Evolutionary conservation across 495 filamentous ascomycete genomes (phyloP), one percentile per base, ranked within the genome.

Genomic region (Trichocladium uniseriatum): DNA sequence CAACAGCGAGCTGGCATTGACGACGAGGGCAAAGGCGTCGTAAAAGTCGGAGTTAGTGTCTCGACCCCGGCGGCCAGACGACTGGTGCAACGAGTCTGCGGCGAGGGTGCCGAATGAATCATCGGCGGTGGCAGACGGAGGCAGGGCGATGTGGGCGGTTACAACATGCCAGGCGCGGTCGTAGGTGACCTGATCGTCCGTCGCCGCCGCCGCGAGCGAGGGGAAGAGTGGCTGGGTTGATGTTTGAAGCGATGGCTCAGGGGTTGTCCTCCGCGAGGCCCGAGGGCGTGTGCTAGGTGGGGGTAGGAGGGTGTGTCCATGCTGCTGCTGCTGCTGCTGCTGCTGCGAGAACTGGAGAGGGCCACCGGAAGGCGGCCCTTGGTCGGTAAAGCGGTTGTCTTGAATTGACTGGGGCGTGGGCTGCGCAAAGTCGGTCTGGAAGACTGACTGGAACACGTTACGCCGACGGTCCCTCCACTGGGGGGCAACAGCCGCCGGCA

Each of bases 81-180:
- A 19, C 28, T 35, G 40, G 18, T 70, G 62, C 32, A n/a, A n/a
- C n/a, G 76, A 62, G 52, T 72, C 72, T 10, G 69, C 54, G 45
- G 73, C 55, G 34, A 69, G 59, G 14, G 60, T 60, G 38, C 62
- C 70, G 56, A 70, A 69, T 27, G 64, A 67, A 43, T 70, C 68
- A 43, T 69, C 67, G 1, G 54, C 65, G 5, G 69, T 61, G 24
- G 65, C 71, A 24, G 72, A 67, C 38, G 68, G 51, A 10, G 81
- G 79, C 3, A 88, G 64, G 5, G 70, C 63, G 14, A 90, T 74
- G 39, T 76, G 79, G 32, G 71, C 67, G 10, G 82, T 87, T 38
- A 82, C 83, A 2, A 72, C 64, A 58, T 79, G 77, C 83, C 86
- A 88, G 32, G 84, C 79, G 45, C 77, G 73, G 53, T 85, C 77